Evolutionary conservation across 73 alveolate genomes (phyloP).

Genomic region (Symbiodinium natans): DNA sequence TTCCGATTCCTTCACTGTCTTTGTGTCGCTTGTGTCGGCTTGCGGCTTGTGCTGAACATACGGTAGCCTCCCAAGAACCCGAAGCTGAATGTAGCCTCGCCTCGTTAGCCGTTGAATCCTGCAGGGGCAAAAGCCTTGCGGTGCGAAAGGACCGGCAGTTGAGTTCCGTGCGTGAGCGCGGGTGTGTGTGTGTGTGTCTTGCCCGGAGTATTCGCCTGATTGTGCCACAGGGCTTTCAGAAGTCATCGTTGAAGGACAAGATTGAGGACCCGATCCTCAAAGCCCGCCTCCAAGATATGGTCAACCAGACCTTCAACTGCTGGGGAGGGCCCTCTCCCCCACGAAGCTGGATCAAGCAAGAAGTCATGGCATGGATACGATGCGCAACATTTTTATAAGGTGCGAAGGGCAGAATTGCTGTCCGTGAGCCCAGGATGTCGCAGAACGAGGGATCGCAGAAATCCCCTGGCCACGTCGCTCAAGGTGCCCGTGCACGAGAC

Average conservation of each 20-base stretch:
- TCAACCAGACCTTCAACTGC: constrained; percentile 44
- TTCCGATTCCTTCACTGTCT: no score
- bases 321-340: constrained; percentile 60
- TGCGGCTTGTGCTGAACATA: no score
- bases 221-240: no score
- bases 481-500: not conserved
- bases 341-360: no score
- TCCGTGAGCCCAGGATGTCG: not conserved
- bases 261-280: constrained; percentile 12
- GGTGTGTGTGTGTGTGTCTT: no score
- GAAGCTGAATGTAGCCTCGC: not conserved
- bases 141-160: constrained; percentile 10
- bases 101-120: no score
- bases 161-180: no score
- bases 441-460: constrained; percentile 16
- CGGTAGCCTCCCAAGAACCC: not conserved
- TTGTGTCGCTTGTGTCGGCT: no score
- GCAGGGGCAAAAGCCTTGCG: constrained; percentile 12
- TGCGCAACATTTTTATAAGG: no score
- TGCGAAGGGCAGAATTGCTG: no score
- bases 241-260: constrained; percentile 18
- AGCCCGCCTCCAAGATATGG: constrained; percentile 43
- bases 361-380: no score
- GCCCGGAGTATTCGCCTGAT: no score
- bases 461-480: not conserved